Evolutionary conservation across 2,329 filamentous ascomycete species (phyloP).

Genomic region (Shiraia bambusicola): DNA sequence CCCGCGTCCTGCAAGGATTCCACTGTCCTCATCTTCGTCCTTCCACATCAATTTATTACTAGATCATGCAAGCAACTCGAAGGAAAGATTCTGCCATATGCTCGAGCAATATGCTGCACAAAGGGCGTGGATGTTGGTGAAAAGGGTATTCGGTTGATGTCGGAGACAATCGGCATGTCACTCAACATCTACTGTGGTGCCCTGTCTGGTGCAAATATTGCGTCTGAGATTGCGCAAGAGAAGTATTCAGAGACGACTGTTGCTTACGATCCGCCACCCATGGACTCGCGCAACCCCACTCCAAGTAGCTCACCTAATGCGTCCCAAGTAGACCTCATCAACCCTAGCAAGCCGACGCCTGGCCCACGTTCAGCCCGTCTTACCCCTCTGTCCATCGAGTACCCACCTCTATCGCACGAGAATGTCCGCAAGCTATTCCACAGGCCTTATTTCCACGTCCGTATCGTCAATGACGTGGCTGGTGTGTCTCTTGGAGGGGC

Average conservation of each 20-base stretch:
- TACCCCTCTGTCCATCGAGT: constrained; percentile 74
- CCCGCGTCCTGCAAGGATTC: constrained; percentile 78
- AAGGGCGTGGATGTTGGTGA: constrained; percentile 95
- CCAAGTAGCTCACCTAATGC: constrained; percentile 52
- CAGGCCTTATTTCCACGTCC: constrained; percentile 95
- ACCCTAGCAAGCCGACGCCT: constrained; percentile 55
- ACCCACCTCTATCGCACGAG: constrained; percentile 81
- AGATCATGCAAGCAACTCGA: constrained; percentile 80
- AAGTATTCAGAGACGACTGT: constrained; percentile 98
- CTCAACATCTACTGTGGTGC: constrained; percentile 96
- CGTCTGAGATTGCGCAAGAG: constrained; percentile 88
- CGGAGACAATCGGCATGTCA: constrained; percentile 87
- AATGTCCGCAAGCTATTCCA: constrained; percentile 88
- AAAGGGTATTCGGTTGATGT: constrained; percentile 84
- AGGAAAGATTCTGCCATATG: constrained; percentile 87
- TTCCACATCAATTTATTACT: constrained; percentile 93
- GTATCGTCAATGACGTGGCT: constrained; percentile 91
- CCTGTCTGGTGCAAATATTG: constrained; percentile 93
- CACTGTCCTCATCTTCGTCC: constrained; percentile 91
- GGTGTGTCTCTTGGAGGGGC: constrained; percentile 93
- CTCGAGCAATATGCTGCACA: constrained; percentile 93
- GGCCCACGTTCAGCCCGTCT: constrained; percentile 68
- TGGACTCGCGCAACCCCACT: constrained; percentile 80
- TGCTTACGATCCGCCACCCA: constrained; percentile 86
- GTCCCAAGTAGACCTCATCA: constrained; percentile 54